These are phyloP conservation scores for Leccinum pellstonianum DNA, from an alignment of 768 basidiomycete genomes.

Conservation along the genomic window DNA sequence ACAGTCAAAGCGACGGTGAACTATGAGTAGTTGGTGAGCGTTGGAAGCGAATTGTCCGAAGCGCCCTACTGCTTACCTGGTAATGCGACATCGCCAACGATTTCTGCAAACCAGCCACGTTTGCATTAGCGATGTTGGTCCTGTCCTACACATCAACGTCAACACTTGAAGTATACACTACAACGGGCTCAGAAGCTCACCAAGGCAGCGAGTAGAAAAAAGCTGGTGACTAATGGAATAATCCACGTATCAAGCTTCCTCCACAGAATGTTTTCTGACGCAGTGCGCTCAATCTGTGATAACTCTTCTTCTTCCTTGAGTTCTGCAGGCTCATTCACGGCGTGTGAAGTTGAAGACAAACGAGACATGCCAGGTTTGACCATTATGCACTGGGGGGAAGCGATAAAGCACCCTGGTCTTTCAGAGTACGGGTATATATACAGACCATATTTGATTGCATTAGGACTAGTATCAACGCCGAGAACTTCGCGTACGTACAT, in stretches of 20 bases:
- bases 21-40: slow-evolving; percentile 14
- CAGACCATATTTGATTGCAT: too few species aligned
- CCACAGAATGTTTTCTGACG: slow-evolving; percentile 43
- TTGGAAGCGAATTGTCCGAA: neutral
- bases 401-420: neutral
- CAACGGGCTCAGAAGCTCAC: slow-evolving; percentile 31
- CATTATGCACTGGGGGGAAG: neutral
- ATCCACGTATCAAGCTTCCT: slow-evolving; percentile 48
- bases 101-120: slow-evolving; percentile 57
- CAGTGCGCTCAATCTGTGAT: slow-evolving; percentile 6
- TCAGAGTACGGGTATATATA: neutral
- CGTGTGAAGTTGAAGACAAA: neutral
- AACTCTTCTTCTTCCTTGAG: slow-evolving; percentile 2
- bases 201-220: slow-evolving; percentile 51
- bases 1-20: slow-evolving; percentile 36
- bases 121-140: slow-evolving; percentile 57
- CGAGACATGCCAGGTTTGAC: neutral
- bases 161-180: neutral
- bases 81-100: slow-evolving; percentile 39
- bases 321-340: neutral
- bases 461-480: too few species aligned
- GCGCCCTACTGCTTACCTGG: slow-evolving; percentile 15
- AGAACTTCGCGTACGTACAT: too few species aligned
- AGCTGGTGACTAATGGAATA: slow-evolving; percentile 48
- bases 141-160: slow-evolving; percentile 28